Evolutionary conservation across 371 early-diverging fungal genomes (phyloP).

Genomic region (Entomophthora muscae): DNA sequence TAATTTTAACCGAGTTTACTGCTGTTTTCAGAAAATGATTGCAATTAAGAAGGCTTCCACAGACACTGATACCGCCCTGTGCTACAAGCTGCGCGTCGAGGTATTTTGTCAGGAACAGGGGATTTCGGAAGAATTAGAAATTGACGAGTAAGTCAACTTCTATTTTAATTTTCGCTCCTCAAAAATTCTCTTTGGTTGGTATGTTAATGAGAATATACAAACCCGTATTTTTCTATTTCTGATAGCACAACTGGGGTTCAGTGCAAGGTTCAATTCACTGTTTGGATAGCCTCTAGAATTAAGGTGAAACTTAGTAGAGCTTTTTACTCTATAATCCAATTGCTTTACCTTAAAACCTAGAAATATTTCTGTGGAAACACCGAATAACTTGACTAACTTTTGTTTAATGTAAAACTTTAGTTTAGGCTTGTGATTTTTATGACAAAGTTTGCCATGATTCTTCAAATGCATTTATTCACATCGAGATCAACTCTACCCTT

Average conservation of each 20-base stretch:
- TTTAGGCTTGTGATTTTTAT: background rate
- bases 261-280: background rate
- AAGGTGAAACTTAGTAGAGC: background rate
- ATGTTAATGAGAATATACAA: background rate
- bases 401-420: too few species aligned
- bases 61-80: background rate
- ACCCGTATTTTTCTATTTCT: background rate
- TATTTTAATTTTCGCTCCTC: background rate
- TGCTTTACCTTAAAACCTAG: too few species aligned
- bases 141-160: conserved; percentile 20
- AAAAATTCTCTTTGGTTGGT: background rate
- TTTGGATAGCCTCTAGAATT: too few species aligned
- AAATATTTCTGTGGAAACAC: too few species aligned
- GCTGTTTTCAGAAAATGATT: too few species aligned
- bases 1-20: too few species aligned
- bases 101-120: conserved; percentile 24
- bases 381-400: too few species aligned
- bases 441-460: background rate
- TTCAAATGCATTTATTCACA: background rate
- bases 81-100: conserved; percentile 16
- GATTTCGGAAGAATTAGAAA: conserved; percentile 16
- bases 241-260: background rate
- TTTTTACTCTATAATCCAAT: background rate
- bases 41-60: background rate
- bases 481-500: background rate